phyloP scores from a whole-genome alignment of 2,329 filamentous ascomycete genomes.

The Colletotrichum sp. region DNA sequence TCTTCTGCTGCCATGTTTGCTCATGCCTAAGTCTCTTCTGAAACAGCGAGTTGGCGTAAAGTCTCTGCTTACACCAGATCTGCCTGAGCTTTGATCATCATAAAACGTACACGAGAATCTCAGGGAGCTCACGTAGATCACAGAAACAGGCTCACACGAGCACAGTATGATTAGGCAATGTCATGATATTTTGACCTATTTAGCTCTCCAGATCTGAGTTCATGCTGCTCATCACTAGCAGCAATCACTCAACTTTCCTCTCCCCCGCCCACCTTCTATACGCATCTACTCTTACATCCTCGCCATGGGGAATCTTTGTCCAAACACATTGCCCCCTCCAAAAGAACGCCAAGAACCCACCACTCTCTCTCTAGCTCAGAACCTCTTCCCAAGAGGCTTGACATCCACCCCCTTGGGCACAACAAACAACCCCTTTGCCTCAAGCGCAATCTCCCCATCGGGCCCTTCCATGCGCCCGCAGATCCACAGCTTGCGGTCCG shows the following conservation, averaged over 20 bases:
- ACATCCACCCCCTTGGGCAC: conserved; percentile 16
- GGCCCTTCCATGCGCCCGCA: conserved; percentile 10
- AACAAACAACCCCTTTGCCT: conserved; percentile 19
- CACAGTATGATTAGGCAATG: background rate
- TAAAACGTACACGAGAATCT: background rate
- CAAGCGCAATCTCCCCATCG: background rate
- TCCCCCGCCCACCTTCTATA: background rate
- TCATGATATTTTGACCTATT: background rate
- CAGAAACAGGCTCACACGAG: background rate
- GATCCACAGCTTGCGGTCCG: conserved; percentile 19
- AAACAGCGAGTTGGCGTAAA: no score
- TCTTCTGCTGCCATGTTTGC: no score
- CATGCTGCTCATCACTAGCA: background rate
- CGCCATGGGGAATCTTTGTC: background rate
- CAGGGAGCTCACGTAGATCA: background rate
- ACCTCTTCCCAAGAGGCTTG: conserved; percentile 7
- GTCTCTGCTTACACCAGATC: no score
- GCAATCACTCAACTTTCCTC: background rate
- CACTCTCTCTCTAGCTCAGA: background rate
- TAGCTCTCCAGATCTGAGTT: background rate
- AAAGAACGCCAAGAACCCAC: background rate
- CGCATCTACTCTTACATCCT: background rate
- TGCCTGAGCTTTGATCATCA: background rate
- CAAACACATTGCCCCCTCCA: background rate
- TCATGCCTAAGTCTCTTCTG: no score